Conservation (phyloP, 2,329 filamentous ascomycete genomes). For the Cytospora mali region DNA sequence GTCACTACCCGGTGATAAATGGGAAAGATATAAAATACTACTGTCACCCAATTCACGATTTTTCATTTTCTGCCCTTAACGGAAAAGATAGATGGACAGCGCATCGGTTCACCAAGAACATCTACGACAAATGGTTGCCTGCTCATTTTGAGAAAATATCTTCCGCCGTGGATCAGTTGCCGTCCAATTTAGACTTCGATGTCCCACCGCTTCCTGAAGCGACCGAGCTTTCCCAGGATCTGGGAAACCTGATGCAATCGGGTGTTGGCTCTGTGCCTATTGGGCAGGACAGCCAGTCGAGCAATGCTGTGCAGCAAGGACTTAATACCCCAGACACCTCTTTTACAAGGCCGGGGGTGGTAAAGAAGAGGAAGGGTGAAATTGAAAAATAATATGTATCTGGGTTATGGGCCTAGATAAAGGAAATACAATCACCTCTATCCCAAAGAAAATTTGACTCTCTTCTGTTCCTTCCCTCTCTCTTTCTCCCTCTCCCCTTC, state of each 20-base stretch:
- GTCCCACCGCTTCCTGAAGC: conserved; percentile 23
- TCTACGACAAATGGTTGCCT: conserved; percentile 43
- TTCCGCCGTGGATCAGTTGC: conserved; percentile 38
- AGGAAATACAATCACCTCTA: too few relatives aligned
- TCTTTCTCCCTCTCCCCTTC: too few relatives aligned
- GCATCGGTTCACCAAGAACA: conserved; percentile 41
- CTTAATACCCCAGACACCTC: conserved; percentile 23
- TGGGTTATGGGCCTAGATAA: too few relatives aligned
- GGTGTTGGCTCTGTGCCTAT: conserved; percentile 9
- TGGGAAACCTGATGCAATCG: conserved; percentile 23
- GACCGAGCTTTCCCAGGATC: conserved; percentile 26
- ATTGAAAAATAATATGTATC: too few relatives aligned
- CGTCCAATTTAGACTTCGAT: conserved; percentile 18
- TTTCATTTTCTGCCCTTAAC: conserved; percentile 38
- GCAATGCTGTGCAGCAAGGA: conserved; percentile 20
- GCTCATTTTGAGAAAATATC: conserved; percentile 41
- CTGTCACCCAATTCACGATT: conserved; percentile 41
- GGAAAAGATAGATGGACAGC: conserved; percentile 42
- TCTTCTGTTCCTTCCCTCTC: too few relatives aligned
- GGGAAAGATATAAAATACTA: conserved; percentile 38
- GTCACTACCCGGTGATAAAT: conserved; percentile 44
- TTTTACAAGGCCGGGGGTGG: conserved; percentile 14
- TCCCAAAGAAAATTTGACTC: too few relatives aligned
- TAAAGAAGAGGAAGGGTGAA: conserved; percentile 3
- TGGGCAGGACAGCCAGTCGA: conserved; percentile 24